Percentiles rank a stretch among this genome's conserved stretches.
Evolutionary conservation across 176 grass and related monocot species (phyloP).

Genomic region (Thinopyrum elongatum): DNA sequence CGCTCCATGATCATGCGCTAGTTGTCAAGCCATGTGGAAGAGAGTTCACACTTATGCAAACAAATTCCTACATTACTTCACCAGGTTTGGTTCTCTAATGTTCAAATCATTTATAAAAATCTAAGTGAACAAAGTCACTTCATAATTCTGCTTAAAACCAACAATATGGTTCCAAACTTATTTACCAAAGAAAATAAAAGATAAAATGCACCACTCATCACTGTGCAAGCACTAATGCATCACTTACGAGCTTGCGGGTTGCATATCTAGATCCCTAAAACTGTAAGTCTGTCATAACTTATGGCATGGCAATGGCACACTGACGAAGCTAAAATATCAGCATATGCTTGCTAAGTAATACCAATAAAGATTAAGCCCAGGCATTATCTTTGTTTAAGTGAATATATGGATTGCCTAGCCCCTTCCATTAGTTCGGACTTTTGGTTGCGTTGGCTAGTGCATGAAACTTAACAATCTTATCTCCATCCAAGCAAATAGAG

Average conservation of each 20-base stretch:
- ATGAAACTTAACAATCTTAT: neutral
- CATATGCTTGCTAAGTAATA: neutral
- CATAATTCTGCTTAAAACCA: constrained; percentile 14
- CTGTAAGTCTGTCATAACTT: neutral
- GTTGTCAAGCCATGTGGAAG: constrained; percentile 8
- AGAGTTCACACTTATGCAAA: constrained; percentile 13
- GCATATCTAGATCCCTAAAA: neutral
- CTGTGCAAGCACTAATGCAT: neutral
- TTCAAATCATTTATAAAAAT: neutral
- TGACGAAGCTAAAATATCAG: neutral
- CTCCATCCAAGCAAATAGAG: neutral
- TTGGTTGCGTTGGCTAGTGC: too few relatives aligned
- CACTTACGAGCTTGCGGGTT: neutral
- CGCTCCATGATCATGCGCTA: neutral
- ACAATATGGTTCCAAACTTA: constrained; percentile 1
- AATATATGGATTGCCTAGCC: too few relatives aligned
- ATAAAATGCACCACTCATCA: neutral
- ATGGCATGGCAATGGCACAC: neutral
- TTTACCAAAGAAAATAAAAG: constrained; percentile 10
- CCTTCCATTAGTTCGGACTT: too few relatives aligned
- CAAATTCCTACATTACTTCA: neutral
- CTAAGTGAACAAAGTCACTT: neutral
- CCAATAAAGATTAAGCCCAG: neutral
- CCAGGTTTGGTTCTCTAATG: constrained; percentile 16
- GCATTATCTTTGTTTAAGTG: neutral